phyloP scores from a whole-genome alignment of 129 eudicot genomes.

The Helichrysum umbraculigerum region DNA sequence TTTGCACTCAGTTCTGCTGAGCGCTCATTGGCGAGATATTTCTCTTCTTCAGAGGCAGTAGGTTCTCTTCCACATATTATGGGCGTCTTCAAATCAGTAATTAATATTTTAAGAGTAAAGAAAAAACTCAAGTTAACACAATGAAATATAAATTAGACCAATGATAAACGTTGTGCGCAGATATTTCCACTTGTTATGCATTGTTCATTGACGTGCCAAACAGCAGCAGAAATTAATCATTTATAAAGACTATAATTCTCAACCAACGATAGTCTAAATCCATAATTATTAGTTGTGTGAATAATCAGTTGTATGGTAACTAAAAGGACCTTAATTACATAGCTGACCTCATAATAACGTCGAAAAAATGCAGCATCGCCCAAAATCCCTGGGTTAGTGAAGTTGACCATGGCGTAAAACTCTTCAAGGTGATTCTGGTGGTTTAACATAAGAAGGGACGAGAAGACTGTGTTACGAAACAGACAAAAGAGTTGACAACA shows the following conservation, averaged over 20 bases:
- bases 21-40: conserved; percentile 71
- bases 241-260: not conserved
- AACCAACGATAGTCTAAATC: conserved; percentile 13
- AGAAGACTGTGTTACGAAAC: conserved; percentile 15
- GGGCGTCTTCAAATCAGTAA: conserved; percentile 55
- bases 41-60: conserved; percentile 80
- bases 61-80: conserved; percentile 95
- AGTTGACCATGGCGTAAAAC: conserved; percentile 95
- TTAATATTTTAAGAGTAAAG: not conserved
- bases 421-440: conserved; percentile 92
- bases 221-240: not conserved
- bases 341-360: conserved; percentile 81
- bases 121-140: conserved; percentile 17
- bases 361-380: conserved; percentile 90
- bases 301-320: not conserved
- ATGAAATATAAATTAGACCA: not conserved
- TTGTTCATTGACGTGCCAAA: conserved; percentile 13
- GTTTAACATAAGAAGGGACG: conserved; percentile 20
- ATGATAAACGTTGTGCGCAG: not conserved
- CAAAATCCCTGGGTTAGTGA: conserved; percentile 92
- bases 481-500: conserved; percentile 11
- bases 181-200: conserved; percentile 12
- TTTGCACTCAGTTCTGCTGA: conserved; percentile 89
- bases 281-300: conserved; percentile 4
- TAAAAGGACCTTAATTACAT: conserved; percentile 9